Evolutionary conservation across 257 asterid genomes (phyloP), one percentile per base, ranked within the genome.

Genomic region (Plectranthus barbatus): DNA sequence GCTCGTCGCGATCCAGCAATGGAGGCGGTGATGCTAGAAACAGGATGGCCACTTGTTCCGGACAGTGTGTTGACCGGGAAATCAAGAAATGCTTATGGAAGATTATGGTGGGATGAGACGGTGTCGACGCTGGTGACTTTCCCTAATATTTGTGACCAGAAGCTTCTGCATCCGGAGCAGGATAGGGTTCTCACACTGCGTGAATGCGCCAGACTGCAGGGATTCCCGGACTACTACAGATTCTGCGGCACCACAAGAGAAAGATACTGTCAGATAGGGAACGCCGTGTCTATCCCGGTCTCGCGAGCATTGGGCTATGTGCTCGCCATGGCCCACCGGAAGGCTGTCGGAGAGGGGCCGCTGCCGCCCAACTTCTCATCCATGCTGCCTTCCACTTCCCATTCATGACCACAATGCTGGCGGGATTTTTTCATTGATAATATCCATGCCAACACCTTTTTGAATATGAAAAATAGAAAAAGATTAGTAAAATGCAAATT

Each of bases 31-130:
- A 67, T 80, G 67, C 90, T 91, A 26, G 95, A 95, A 15, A 78
- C 83, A 0, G 98, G 98, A 12, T 76, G 55, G 74, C 95, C 72
- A 13, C 66, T 88, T 10, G 83, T 81, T 13, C 98, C 91, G 0
- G 92, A 78, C 6, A 78, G 79, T 64, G 83, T 71, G 40, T 55
- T 91, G 39, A 70, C 76, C 4, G 98, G 98, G 13, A 88, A 74
- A 66, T 91, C 91, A 17, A 88, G 72, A 67, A 77, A 69, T 79
- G 97, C 97, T 9, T 86, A 72, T 45, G 93, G 72, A 5, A 83
- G 98, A 56, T 26, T 91, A 19, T 91, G 98, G 98, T 91, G 95
- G 98, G 98, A 91, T 31, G 96, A 91, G 79, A 86, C 92, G 0
- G 91, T 88, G 12, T 77, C 96, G 1, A 88, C 96, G 0, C 60